Base-by-base conservation (phyloP, 225 moss, liverwort and hornwort species). In the Sphagnum tenellum region DNA sequence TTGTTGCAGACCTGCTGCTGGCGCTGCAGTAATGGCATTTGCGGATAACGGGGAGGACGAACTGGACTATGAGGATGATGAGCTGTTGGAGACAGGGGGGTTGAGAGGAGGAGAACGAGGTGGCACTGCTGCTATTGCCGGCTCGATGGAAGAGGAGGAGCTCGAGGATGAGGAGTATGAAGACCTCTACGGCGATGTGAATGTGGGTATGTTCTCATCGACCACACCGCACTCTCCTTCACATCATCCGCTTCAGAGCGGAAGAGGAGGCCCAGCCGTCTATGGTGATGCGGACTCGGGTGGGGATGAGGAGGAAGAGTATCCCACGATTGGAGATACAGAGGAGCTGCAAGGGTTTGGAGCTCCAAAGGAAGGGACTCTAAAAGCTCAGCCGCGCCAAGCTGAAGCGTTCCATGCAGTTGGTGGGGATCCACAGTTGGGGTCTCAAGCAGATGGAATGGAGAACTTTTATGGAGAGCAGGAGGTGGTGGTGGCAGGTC, bases 21-120 rank as follows among this genome's bases (percentile, higher is more conserved):
- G 10, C 58, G 58, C 10, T 14, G 58, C 51, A 11, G 46, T 55
- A 51, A 96, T 96, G 95, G 89, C 86, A 60, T 92, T 82, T 47
- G 79, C 78, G 59, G 95, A 89, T 4, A 87, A 77, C 12, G 89
- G 82, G 64, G 95, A 96, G 52, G 96, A 96, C 79, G 95, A 96
- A 75, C 92, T 96, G 3, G 95, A 96, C 72, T 96, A 96, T 63
- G 92, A 92, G 67, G 92, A 87, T 47, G 95, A 96, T n/a, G 88
- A 90, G 50, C 74, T 79, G 7, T 45, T 86, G 65, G 94, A 85
- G 46, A 61, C 68, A 54, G 12, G 67, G 7, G 72, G 69, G n/a
- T 49, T 69, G 5, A 57, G 71, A 60, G 8, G 12, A 63, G 55
- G 11, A 63, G 8, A 11, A 63, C 49, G 11, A 63, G 4, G 78